phyloP scores from a whole-genome alignment of 2,329 filamentous ascomycete genomes.

The Fusarium nisikadoi region DNA sequence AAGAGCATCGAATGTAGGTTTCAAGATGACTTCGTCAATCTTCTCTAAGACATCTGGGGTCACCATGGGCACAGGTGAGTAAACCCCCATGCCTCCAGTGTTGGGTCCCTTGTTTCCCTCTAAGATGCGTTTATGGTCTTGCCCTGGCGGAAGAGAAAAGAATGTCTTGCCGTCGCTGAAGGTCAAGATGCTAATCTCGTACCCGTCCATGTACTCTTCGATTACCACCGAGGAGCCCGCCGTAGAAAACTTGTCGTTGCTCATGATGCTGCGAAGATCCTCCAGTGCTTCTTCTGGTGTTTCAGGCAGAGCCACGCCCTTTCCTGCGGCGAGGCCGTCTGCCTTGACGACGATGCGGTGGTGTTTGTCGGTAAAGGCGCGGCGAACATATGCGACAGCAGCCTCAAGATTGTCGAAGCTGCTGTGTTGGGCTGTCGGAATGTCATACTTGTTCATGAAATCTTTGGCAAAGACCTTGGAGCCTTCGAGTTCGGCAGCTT shows the following conservation, averaged over 20 bases:
- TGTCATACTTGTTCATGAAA: constrained; percentile 78
- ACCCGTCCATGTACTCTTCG: constrained; percentile 76
- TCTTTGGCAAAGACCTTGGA: constrained; percentile 83
- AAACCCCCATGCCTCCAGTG: constrained; percentile 81
- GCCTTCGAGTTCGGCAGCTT: constrained; percentile 78
- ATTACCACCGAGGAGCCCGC: constrained; percentile 78
- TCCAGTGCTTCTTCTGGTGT: constrained; percentile 68
- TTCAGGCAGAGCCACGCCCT: constrained; percentile 61
- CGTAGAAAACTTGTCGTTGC: constrained; percentile 70
- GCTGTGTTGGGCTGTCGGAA: constrained; percentile 77
- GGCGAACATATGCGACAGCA: constrained; percentile 70
- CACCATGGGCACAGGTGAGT: constrained; percentile 71
- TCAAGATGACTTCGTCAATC: constrained; percentile 68
- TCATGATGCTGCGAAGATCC: constrained; percentile 75
- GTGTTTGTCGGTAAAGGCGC: constrained; percentile 48
- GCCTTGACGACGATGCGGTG: constrained; percentile 79
- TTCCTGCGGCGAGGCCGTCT: constrained; percentile 78
- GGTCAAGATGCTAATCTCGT: constrained; percentile 75
- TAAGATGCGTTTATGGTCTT: constrained; percentile 77
- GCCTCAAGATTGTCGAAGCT: constrained; percentile 73
- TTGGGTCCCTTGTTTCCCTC: constrained; percentile 77
- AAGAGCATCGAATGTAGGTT: constrained; percentile 73
- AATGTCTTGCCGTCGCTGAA: constrained; percentile 75
- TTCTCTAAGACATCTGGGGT: constrained; percentile 62
- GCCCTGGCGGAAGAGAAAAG: constrained; percentile 73